A percentile compares a stretch with the other conserved stretches of the same genome.
These are phyloP conservation scores for Cutaneotrichosporon sp. DNA, from an alignment of 1,284 basidiomycete genomes.

Conservation along the genomic window DNA sequence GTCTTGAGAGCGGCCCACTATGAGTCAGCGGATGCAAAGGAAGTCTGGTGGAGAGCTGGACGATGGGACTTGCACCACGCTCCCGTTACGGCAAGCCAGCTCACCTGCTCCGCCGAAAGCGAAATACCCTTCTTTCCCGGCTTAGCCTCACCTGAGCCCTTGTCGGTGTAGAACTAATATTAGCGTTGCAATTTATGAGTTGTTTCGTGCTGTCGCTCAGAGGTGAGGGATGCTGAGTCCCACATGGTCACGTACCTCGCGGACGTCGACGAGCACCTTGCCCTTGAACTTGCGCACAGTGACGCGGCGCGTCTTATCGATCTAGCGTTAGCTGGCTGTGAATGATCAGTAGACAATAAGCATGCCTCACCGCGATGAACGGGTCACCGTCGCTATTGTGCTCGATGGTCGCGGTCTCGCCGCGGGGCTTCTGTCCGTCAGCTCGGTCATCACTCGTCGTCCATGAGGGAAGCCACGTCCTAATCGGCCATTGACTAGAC, in stretches of 20 bases:
- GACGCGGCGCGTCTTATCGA: slow-evolving; percentile 60
- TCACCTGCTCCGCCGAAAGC: slow-evolving; percentile 64
- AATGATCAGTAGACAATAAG: too few relatives aligned
- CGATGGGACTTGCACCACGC: too few relatives aligned
- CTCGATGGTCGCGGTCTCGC: background rate
- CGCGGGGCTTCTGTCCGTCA: background rate
- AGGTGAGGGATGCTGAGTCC: too few relatives aligned
- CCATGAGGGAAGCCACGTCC: too few relatives aligned
- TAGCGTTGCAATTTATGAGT: too few relatives aligned
- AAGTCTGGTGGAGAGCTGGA: too few relatives aligned
- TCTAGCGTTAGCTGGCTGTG: slow-evolving; percentile 2
- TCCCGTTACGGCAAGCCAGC: slow-evolving; percentile 17
- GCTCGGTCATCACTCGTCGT: background rate
- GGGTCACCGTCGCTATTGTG: slow-evolving; percentile 8
- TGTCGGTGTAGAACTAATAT: slow-evolving; percentile 61
- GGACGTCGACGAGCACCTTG: slow-evolving; percentile 63
- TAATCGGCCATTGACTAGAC: too few relatives aligned
- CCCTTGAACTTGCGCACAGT: slow-evolving; percentile 69
- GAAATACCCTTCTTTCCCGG: slow-evolving; percentile 79
- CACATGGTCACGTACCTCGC: slow-evolving; percentile 58
- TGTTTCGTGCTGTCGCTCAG: too few relatives aligned
- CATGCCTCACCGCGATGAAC: slow-evolving; percentile 5
- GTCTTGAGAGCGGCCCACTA: slow-evolving; percentile 24
- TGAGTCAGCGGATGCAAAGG: background rate
- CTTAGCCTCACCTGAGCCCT: slow-evolving; percentile 57